Evolutionary conservation across 2,329 filamentous ascomycete genomes (phyloP), one percentile per base, ranked within the genome.

Genomic region (Fusarium sp.): DNA sequence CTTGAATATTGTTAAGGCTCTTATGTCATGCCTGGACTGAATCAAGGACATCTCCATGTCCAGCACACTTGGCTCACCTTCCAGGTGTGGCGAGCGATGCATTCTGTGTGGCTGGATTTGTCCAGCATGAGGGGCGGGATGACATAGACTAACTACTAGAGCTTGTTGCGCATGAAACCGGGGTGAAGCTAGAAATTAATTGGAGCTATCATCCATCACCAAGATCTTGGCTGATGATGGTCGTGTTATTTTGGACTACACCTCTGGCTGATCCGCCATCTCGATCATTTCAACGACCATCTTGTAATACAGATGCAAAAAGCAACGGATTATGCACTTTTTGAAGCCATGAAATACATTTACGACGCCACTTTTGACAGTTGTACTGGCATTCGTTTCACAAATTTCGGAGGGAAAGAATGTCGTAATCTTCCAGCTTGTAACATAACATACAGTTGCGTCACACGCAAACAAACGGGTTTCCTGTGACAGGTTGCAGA

Each of bases 1-100:
- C n/a, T 16, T 42, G 38, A 38, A 58, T 49, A 37, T 63, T 55
- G 29, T 45, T 10, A 42, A 52, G 45, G 45, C 42, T 27, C 54
- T 73, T 73, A 73, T 73, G 70, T 73, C 70, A 73, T 73, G 58
- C 29, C 41, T 48, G 35, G 21, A 16, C 16, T 35, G 63, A 71
- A 73, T 63, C 51, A 70, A 45, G 69, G 55, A 23, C 27, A 29
- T 42, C 59, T 66, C 58, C 41, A 65, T 37, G 58, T 55, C 41
- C 45, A 52, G 48, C 15, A 37, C 29, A 25, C 39, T 54, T 67
- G 45, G 55, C 25, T 46, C 45, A 41, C 42, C 14, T 27, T 67
- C 25, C 39, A 60, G 44, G 42, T 48, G 60, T 57, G 69, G 19
- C 44, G 29, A 55, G 59, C 23, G 37, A 57, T 60, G 45, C 37